phyloP scores from a whole-genome alignment of 139 green algal genomes.

The Coelastrella sp. region DNA sequence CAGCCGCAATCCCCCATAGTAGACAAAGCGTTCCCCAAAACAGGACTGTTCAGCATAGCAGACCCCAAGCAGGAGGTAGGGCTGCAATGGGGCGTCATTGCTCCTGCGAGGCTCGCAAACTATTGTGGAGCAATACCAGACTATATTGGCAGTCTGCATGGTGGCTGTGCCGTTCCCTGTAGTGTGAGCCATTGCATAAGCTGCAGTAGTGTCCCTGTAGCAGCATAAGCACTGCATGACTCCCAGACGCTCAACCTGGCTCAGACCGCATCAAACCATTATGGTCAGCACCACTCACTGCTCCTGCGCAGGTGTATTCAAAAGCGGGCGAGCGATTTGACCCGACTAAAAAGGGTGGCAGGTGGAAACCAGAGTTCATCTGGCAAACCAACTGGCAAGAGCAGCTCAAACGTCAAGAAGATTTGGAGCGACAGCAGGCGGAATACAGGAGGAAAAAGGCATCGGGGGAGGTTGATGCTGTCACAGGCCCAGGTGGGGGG shows the following conservation, averaged over 20 bases:
- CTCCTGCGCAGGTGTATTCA: conserved; percentile 22
- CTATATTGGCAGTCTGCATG: too few relatives aligned
- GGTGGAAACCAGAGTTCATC: conserved; percentile 89
- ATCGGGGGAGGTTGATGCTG: neutral
- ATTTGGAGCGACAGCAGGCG: conserved; percentile 51
- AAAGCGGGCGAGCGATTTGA: conserved; percentile 70
- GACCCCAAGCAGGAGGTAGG: conserved; percentile 64
- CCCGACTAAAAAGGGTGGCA: conserved; percentile 70
- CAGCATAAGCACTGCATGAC: too few relatives aligned
- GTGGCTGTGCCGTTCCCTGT: too few relatives aligned
- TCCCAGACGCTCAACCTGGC: too few relatives aligned
- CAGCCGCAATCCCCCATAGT: neutral
- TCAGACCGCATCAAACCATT: too few relatives aligned
- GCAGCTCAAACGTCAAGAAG: conserved; percentile 51
- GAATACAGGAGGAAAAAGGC: conserved; percentile 36
- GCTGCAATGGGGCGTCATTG: neutral
- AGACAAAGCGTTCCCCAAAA: conserved; percentile 56
- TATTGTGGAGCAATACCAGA: too few relatives aligned
- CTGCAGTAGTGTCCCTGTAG: too few relatives aligned
- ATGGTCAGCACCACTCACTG: too few relatives aligned
- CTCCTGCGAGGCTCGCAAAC: neutral
- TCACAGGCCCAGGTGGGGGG: conserved; percentile 16
- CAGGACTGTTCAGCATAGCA: conserved; percentile 61
- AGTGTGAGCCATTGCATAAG: too few relatives aligned
- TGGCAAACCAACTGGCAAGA: conserved; percentile 91